Percentiles rank a stretch among this genome's conserved stretches.
Conservation (phyloP, 2,329 filamentous ascomycete genomes). For the Colletotrichum lentis region DNA sequence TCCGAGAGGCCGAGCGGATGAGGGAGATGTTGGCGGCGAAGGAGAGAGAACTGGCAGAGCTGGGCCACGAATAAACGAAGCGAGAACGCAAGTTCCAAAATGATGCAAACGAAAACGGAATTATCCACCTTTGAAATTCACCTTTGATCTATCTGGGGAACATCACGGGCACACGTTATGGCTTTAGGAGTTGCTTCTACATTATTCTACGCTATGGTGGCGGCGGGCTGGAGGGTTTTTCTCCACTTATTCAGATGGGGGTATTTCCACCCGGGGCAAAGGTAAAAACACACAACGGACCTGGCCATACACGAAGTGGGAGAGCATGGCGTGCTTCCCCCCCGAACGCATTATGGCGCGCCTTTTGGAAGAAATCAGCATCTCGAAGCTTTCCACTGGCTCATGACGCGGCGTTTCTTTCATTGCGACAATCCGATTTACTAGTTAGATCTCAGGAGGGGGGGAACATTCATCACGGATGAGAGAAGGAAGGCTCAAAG, state of each 20-base stretch:
- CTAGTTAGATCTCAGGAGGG: neutral
- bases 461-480: neutral
- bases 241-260: neutral
- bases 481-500: neutral
- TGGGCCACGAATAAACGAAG: constrained; percentile 38
- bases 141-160: constrained; percentile 1
- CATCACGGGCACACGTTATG: constrained; percentile 16
- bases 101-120: constrained; percentile 31
- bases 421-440: constrained; percentile 1
- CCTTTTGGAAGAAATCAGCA: constrained; percentile 18
- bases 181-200: constrained; percentile 23
- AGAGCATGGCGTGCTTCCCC: neutral
- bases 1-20: constrained; percentile 80
- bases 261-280: neutral
- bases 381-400: constrained; percentile 13
- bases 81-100: constrained; percentile 18
- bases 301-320: neutral
- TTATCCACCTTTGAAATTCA: constrained; percentile 2
- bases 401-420: constrained; percentile 30
- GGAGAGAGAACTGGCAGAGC: constrained; percentile 72
- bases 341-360: constrained; percentile 26
- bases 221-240: constrained; percentile 8
- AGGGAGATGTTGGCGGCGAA: constrained; percentile 75
- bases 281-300: constrained; percentile 22
- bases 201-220: neutral